Base-by-base conservation (phyloP, 2,329 filamentous ascomycete species). In the Pyricularia sp. region DNA sequence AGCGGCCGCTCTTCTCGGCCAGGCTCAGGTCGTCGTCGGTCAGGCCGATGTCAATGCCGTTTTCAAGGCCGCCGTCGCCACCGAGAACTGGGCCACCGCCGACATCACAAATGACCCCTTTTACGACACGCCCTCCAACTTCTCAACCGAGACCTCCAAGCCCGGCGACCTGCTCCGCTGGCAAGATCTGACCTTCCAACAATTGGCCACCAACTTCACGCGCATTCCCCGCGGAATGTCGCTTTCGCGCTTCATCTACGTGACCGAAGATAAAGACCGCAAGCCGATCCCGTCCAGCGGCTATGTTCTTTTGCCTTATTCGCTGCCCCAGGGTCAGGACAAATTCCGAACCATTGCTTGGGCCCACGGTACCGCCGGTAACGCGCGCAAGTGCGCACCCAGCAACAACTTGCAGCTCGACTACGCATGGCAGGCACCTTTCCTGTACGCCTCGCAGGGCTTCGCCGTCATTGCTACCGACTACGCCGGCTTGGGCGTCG, bases 281-380 rank as follows among this genome's bases (percentile, higher is more conserved):
- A 72, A 69, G 1, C 65, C 69, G 4, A 69, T 73, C 28, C 71
- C 71, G 1, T 69, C 71, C 10, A 70, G 66, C 3, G 72, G 69
- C 20, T 73, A 67, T 25, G 68, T 71, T 4, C 69, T 73, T 1
- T 31, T 70, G n/a, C 72, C 72, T 1, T 36, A 23, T 36, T 65
- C 64, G 14, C 64, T 36, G 5, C 64, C 64, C 30, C 25, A 65
- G 9, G 36, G 31, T 30, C 30, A 36, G 28, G 11, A 33, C 5
- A 17, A 23, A 20, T 71, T 70, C 50, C 31, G 69, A 23, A 61
- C 73, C 1, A 12, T 74, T 4, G 74, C 72, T 10, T 75, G 74
- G 74, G 69, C 74, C 0, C 74, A 75, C 58, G 74, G 74, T 0
- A 75, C 74, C 1, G 72, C 73, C 10, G 74, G 74, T 1, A 55